Conservation (phyloP, 192 early-diverging fungal species). For the Diversispora epigaea region DNA sequence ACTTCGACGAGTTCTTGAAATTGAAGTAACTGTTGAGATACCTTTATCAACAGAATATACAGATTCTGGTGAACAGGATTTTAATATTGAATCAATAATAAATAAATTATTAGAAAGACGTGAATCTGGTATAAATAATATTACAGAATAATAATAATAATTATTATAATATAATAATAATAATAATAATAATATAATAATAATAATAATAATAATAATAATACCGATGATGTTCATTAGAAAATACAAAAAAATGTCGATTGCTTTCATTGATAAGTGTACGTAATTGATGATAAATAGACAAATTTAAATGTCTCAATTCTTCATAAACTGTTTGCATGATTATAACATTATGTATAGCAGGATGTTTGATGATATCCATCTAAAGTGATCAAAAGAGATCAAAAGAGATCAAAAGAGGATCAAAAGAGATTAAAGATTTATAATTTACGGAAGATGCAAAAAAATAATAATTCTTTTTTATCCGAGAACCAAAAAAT, state of each 20-base stretch:
- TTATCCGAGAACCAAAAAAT: constrained; percentile 7
- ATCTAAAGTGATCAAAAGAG: constrained; percentile 53
- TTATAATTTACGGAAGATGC: background rate
- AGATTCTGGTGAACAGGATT: no score
- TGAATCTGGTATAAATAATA: no score
- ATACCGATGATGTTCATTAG: constrained; percentile 88
- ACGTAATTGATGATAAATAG: constrained; percentile 80
- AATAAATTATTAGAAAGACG: no score
- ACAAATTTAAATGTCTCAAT: constrained; percentile 74
- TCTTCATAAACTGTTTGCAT: constrained; percentile 94
- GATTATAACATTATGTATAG: constrained; percentile 87
- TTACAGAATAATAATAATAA: no score
- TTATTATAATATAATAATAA: no score
- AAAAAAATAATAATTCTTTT: no score
- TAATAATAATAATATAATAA: no score
- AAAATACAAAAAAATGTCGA: constrained; percentile 90
- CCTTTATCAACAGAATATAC: no score
- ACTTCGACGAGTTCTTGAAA: no score
- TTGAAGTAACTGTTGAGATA: no score
- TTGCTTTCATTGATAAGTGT: constrained; percentile 67
- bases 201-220: background rate
- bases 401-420: background rate
- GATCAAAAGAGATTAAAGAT: background rate
- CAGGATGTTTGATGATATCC: constrained; percentile 88
- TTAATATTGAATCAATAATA: no score